Base-by-base conservation (phyloP, 1,284 basidiomycete genomes). In the Neonothopanus nambi region DNA sequence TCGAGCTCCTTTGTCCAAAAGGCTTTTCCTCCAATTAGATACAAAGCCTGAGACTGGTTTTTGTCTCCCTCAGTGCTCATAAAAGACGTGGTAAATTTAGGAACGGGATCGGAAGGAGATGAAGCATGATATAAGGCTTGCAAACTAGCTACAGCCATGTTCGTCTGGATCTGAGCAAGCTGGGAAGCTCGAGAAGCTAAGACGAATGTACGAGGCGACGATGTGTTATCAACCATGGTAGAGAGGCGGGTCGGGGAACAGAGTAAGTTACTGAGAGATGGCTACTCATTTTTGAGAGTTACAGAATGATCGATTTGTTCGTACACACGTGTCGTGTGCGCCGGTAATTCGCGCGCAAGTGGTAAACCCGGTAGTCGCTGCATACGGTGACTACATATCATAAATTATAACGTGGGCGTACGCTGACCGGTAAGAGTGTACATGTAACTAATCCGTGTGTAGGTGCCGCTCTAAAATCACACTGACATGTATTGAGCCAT, bases 1-100 rank as follows among this genome's bases (percentile, higher is more conserved):
- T 98, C 95, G 56, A 98, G 84, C 66, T 98, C 95, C 66, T 93
- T 91, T 26, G 95, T 98, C 95, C 95, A 98, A 15, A 98, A 74
- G 0, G 90, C 86, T 70, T 95, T 94, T 13, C 91, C 91, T 20
- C 87, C 89, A n/a, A 91, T 71, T 18, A 89, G 74, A 67, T 90
- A 91, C 15, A 92, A 75, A 5, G 91, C 87, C 59, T 89, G 85
- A 0, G 83, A 87, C 69, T 95, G 88, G 65, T 98, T 96, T 61
- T 90, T 88, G 73, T 99, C 97, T 8, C 95, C 96, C 7, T 85
- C 86, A 1, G 93, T 97, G 35, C 88, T 80, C 88, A 96, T 95
- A 71, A 92, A 93, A 18, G 82, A 84, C 42, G 95, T 85, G 23
- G 77, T 73, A 69, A 95, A 93, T 28, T 63, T 70, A 12, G 72